phyloP scores from a whole-genome alignment of 495 filamentous ascomycete species.

The Parachaetomium inaequale region DNA sequence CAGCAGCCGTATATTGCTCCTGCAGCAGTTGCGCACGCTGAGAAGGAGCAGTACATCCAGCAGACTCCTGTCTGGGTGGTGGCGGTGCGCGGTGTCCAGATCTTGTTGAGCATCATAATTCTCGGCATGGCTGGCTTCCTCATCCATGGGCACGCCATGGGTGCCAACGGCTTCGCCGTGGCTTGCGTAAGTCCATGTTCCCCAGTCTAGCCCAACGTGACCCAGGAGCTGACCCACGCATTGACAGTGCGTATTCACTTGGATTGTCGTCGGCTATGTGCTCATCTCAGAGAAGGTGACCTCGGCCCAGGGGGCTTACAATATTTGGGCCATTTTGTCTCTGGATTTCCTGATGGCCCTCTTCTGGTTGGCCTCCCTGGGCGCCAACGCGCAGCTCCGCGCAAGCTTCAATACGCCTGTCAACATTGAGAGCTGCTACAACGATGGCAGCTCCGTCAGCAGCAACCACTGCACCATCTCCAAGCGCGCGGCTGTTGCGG shows the following conservation, averaged over 20 bases:
- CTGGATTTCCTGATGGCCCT: constrained; percentile 45
- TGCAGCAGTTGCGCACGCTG: not conserved
- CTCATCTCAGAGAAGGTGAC: constrained; percentile 42
- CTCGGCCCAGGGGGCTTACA: constrained; percentile 36
- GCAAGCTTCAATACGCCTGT: constrained; percentile 36
- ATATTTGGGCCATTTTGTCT: constrained; percentile 46
- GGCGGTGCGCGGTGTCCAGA: constrained; percentile 39
- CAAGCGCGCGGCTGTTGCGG: constrained; percentile 32
- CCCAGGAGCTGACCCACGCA: not conserved
- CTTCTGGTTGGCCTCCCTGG: constrained; percentile 49
- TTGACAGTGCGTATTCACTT: constrained; percentile 45
- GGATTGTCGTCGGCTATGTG: constrained; percentile 40
- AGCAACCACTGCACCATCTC: constrained; percentile 35
- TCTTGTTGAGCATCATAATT: constrained; percentile 38
- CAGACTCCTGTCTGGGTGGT: constrained; percentile 41
- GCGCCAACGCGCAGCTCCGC: constrained; percentile 40
- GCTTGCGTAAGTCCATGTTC: constrained; percentile 37
- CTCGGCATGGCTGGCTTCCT: constrained; percentile 38
- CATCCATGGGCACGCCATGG: constrained; percentile 44
- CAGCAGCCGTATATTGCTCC: constrained; percentile 5
- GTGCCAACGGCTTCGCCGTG: constrained; percentile 29
- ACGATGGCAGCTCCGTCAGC: constrained; percentile 39
- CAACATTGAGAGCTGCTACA: constrained; percentile 31
- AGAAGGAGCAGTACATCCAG: constrained; percentile 20
- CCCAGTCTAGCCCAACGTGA: not conserved